These are phyloP conservation scores for Globisporangium cystogenes DNA, from an alignment of 352 stramenopile genomes.

Conservation along the genomic window DNA sequence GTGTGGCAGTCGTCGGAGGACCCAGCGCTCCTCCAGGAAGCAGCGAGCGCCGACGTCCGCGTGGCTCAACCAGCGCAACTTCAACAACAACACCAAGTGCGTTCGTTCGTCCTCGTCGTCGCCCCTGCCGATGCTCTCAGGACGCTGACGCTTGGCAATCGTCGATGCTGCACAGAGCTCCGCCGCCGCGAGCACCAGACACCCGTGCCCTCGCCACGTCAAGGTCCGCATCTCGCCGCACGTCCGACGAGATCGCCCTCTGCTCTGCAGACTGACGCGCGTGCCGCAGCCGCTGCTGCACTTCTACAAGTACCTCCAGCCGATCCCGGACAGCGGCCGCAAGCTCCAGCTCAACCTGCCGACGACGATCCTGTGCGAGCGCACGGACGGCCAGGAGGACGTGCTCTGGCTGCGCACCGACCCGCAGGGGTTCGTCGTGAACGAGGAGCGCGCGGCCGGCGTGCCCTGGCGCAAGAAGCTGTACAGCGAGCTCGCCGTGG, in stretches of 20 bases:
- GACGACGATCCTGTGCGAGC: constrained; percentile 58
- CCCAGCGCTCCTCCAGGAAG: neutral
- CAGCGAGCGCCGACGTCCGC: too few species aligned
- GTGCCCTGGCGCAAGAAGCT: constrained; percentile 58
- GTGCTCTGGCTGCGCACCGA: constrained; percentile 61
- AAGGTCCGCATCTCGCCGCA: constrained; percentile 17
- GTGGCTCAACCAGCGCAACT: too few species aligned
- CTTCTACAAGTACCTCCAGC: constrained; percentile 85
- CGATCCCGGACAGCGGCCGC: constrained; percentile 24
- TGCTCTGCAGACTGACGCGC: neutral
- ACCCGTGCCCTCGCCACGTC: constrained; percentile 27
- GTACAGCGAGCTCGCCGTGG: constrained; percentile 27
- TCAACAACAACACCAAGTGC: neutral
- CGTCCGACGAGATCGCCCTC: neutral
- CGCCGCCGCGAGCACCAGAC: neutral
- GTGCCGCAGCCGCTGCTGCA: constrained; percentile 44
- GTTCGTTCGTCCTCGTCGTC: neutral
- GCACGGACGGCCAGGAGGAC: constrained; percentile 37
- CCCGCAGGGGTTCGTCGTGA: constrained; percentile 29
- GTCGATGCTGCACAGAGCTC: too few species aligned
- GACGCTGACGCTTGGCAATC: too few species aligned
- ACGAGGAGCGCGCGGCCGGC: constrained; percentile 34
- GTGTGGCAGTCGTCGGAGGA: constrained; percentile 24
- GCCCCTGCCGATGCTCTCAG: too few species aligned
- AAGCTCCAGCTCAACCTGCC: constrained; percentile 51